Base-by-base conservation (phyloP, 805 yeast species). In the Wickerhamiella kazuoi region DNA sequence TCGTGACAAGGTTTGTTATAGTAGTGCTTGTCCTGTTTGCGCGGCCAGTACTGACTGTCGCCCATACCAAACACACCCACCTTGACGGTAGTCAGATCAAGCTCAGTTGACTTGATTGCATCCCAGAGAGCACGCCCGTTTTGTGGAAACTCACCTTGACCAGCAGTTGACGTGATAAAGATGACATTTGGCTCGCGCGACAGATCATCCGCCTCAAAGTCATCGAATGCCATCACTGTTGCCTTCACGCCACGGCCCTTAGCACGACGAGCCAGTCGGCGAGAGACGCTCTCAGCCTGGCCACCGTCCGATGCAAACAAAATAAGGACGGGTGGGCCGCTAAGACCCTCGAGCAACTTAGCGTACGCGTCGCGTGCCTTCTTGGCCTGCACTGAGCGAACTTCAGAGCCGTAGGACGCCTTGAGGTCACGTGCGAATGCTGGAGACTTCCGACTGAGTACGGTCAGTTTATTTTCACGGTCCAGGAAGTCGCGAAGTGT, bases 251-350 rank as follows among this genome's bases (percentile, higher is more conserved):
- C 93, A 50, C 93, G 71, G 23, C 76, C 79, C 47, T 76, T 63
- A 14, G 90, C 94, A 48, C 93, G 78, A 47, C 78, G 68, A 41
- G 74, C 76, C 43, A 83, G 64, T 53, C 81, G 74, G 56, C 76
- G 78, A 29, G 93, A 93, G n/a, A 83, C 65, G 35, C 67, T 68
- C 52, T 79, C 79, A 33, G 93, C 94, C 49, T 74, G 79, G 38
- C 94, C 94, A 54, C 93, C 94, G 54, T 83, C 95, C 17, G 94
- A 81, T 4, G 94, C 94, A 60, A 71, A 83, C 18, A 83, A 76
- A 44, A 83, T 70, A 11, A 87, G 76, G 45, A 84, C 58, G 37
- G 96, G 96, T 24, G 95, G 95, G 28, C 97, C 96, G 24, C 83
- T 72, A 43, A 87, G 66, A 19, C 94, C 94, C 48, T 79, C 94